Conservation (phyloP, 352 stramenopile genomes). For the Globisporangium radiosum region DNA sequence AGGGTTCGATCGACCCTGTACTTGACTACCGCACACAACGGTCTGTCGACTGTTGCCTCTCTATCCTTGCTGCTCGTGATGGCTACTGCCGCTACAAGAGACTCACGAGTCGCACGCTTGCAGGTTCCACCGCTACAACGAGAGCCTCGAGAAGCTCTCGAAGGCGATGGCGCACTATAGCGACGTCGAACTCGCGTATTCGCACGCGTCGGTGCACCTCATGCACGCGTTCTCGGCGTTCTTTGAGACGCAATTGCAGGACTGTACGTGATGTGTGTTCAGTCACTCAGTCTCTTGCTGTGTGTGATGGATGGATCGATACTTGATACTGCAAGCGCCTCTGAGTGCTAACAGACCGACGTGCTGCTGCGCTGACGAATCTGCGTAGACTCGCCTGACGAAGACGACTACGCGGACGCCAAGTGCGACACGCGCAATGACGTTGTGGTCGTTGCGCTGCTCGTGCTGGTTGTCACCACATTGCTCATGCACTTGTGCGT, state of each 20-base stretch:
- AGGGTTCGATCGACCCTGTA: slow-evolving; percentile 57
- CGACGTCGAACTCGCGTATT: slow-evolving; percentile 33
- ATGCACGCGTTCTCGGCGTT: slow-evolving; percentile 58
- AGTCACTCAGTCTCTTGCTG: neutral
- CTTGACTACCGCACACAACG: slow-evolving; percentile 59
- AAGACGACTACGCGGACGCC: slow-evolving; percentile 16
- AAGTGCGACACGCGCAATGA: slow-evolving; percentile 11
- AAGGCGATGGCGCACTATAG: slow-evolving; percentile 43
- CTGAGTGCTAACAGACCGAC: no score
- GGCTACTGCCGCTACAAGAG: neutral
- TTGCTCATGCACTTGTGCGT: neutral
- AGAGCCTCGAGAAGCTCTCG: slow-evolving; percentile 47
- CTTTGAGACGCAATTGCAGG: slow-evolving; percentile 50
- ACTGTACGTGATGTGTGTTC: slow-evolving; percentile 13
- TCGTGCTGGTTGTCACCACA: neutral
- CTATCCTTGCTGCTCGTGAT: neutral
- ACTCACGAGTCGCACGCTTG: neutral
- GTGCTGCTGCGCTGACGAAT: no score
- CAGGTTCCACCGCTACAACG: slow-evolving; percentile 57
- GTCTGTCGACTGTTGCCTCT: slow-evolving; percentile 12
- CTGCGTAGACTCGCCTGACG: slow-evolving; percentile 12
- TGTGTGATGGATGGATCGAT: neutral
- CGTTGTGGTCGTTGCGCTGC: neutral
- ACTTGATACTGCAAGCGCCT: no score
- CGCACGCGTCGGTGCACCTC: slow-evolving; percentile 32